Evolutionary conservation across 305 asterid genomes (phyloP), one percentile per base, ranked within the genome.

Genomic region (Fraxinus nigra): DNA sequence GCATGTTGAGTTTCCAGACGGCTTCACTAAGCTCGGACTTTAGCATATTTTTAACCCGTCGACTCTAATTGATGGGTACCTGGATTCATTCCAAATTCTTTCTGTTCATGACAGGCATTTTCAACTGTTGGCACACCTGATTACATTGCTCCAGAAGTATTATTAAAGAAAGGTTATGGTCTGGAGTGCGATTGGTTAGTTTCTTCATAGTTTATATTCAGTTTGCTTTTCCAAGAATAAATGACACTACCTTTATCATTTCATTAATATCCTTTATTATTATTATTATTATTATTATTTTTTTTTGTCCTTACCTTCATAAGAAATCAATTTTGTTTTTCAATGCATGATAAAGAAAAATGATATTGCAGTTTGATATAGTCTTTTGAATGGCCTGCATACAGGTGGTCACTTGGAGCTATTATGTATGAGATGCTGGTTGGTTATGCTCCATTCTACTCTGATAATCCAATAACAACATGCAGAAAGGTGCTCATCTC

Each of bases 391-490:
- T 76, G 82, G 67, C 38, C 65, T 73, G 33, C 77, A 78, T 83
- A 80, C 91, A 94, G 98, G 97, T 94, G 98, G 98, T 94, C 98
- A 54, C 95, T 94, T 51, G 97, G 98, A 72, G 96, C 95, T 28
- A 90, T 94, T 70, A 86, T 93, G 98, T 94, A 90, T 78, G 98
- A 94, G 90, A 94, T 94, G 98, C 97, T 94, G 69, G 88, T 94
- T 51, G 98, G 98, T 67, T 93, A 91, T 80, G 95, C 98, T 54
- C 97, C 98, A 32, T 94, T 94, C 87, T 94, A 90, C 80, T 87
- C 97, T 56, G 95, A 94, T 83, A 92, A 94, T 87, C 92, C 98
- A 56, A 86, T 92, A 85, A 85, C 95, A 75, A 93, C 97, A 37
- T 93, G 98, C 88, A 93, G 87, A 86, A 94, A 94, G 98, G 97